These are phyloP conservation scores for Pythium sp. DNA, from an alignment of 352 stramenopile species.

Conservation along the genomic window DNA sequence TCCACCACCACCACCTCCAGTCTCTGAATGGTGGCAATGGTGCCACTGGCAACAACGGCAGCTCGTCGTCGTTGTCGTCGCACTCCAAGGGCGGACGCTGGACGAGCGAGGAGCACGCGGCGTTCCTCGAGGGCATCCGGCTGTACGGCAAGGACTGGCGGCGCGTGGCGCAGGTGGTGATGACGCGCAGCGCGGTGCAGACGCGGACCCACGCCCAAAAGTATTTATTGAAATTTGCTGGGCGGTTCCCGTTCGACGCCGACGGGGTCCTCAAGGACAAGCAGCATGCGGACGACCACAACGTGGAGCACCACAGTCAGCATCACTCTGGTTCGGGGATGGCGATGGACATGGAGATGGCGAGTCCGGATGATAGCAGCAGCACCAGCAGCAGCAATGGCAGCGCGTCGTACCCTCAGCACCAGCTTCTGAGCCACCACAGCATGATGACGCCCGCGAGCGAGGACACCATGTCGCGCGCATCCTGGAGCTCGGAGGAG, in stretches of 20 bases:
- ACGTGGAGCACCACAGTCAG: conserved; percentile 10
- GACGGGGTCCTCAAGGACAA: conserved; percentile 33
- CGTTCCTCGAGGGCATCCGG: conserved; percentile 85
- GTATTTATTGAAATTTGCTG: conserved; percentile 92
- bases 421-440: not conserved
- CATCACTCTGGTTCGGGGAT: conserved; percentile 2
- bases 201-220: conserved; percentile 89
- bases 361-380: not conserved
- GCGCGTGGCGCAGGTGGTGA: conserved; percentile 78
- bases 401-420: not conserved
- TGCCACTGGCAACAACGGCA: conserved; percentile 9
- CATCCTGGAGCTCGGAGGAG: conserved; percentile 38
- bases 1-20: not conserved
- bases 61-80: conserved; percentile 12
- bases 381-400: not conserved
- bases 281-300: conserved; percentile 19
- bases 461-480: conserved; percentile 10
- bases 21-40: not conserved
- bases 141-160: conserved; percentile 87
- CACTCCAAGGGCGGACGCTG: conserved; percentile 82
- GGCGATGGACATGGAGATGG: conserved; percentile 4
- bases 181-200: conserved; percentile 83
- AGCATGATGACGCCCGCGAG: conserved; percentile 9
- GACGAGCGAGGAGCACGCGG: conserved; percentile 84
- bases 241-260: conserved; percentile 71